These are phyloP conservation scores for Diplodia scrobiculata DNA, from an alignment of 2,329 filamentous ascomycete genomes.

Conservation along the genomic window DNA sequence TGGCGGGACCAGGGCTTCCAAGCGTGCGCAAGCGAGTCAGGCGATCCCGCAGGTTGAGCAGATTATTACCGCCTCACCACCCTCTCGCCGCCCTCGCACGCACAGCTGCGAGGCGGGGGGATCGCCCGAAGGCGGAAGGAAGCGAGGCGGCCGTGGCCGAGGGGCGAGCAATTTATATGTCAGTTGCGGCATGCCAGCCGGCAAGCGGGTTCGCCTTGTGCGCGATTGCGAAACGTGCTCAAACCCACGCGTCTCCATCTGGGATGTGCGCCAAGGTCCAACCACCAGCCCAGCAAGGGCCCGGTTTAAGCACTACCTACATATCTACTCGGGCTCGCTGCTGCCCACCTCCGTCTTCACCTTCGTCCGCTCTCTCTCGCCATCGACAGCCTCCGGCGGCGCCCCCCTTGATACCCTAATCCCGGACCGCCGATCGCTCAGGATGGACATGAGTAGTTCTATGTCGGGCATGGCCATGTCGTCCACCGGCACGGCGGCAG, in stretches of 20 bases:
- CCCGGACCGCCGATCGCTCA: constrained; percentile 8
- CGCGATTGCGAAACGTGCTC: constrained; percentile 14
- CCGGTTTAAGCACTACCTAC: not conserved
- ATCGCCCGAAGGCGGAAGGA: not conserved
- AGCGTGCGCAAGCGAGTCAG: constrained; percentile 7
- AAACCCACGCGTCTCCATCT: constrained; percentile 19
- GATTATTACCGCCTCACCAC: constrained; percentile 16
- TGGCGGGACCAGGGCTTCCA: constrained; percentile 3
- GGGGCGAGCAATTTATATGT: constrained; percentile 13
- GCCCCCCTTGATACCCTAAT: constrained; percentile 5
- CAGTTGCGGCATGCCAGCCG: not conserved
- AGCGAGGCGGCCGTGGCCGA: too few species aligned
- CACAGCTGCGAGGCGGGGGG: constrained; percentile 1
- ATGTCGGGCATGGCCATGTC: constrained; percentile 27
- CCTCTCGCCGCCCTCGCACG: not conserved
- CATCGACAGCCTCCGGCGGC: not conserved
- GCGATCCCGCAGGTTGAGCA: constrained; percentile 10
- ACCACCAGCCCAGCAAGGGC: not conserved
- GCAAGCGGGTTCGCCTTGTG: not conserved
- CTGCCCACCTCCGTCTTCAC: not conserved
- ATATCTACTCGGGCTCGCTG: not conserved
- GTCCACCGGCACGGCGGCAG: constrained; percentile 1
- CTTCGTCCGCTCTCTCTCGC: not conserved
- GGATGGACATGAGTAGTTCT: constrained; percentile 21
- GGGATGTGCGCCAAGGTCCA: constrained; percentile 19